These are phyloP conservation scores for Verbascum thapsus DNA, from an alignment of 257 asterid species.

Conservation along the genomic window DNA sequence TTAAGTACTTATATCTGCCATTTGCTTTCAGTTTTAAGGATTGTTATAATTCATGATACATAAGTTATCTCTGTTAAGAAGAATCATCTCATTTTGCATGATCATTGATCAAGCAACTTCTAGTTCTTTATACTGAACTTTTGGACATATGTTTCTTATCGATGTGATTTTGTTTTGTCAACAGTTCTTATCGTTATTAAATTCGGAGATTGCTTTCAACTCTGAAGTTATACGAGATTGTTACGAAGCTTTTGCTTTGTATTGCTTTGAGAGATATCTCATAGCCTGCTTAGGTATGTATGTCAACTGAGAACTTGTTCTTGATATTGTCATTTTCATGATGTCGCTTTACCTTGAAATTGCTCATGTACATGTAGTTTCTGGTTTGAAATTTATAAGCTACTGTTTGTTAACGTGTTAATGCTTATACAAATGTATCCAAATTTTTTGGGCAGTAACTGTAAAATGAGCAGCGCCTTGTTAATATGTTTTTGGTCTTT, in stretches of 20 bases:
- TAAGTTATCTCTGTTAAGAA: background rate
- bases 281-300: slow-evolving; percentile 70
- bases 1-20: slow-evolving; percentile 3
- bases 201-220: slow-evolving; percentile 59
- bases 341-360: no score
- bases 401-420: no score
- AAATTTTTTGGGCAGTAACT: no score
- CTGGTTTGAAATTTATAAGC: no score
- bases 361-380: no score
- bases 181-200: slow-evolving; percentile 56
- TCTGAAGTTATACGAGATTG: slow-evolving; percentile 66
- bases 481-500: no score
- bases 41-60: background rate
- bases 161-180: slow-evolving; percentile 14
- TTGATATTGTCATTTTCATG: background rate
- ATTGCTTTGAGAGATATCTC: slow-evolving; percentile 75
- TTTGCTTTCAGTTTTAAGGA: background rate
- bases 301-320: background rate
- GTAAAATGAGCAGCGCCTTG: no score
- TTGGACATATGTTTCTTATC: slow-evolving; percentile 4
- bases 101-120: no score
- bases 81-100: no score
- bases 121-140: background rate
- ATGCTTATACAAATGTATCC: no score
- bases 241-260: slow-evolving; percentile 70